Evolutionary conservation across 192 early-diverging fungal genomes (phyloP), one percentile per base, ranked within the genome.

Genomic region (Pilaira anomala): DNA sequence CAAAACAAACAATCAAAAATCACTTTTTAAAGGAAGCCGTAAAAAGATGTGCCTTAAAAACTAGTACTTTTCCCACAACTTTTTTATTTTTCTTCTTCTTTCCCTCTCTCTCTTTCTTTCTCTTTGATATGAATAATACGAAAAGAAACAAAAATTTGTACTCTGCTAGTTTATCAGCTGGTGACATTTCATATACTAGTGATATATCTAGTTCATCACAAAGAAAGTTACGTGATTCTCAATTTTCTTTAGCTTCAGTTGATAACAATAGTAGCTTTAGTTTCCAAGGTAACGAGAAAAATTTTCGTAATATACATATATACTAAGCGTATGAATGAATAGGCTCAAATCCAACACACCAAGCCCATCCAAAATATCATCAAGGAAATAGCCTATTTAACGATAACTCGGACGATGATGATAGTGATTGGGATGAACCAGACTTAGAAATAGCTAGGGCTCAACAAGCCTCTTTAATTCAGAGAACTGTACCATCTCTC

Each of bases 361-460:
- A 5, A 36, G 11, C 33, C 33, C 11, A 36, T 36, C 33, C 6
- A 36, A 9, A 9, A 6, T 9, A 9, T 9, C 11, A 36, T 36
- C 33, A 36, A 36, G 33, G 33, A 6, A 36, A 9, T 9, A 9
- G 6, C 11, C 7, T 36, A 36, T 19, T 30, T 33, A 33, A 55
- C 28, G 28, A 36, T 30, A 46, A 48, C n/a, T 62, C 60, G 25
- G 52, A 48, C 18, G 13, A 28, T 11, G 8, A 14, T 30, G 56
- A 59, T 40, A 48, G 26, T 26, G 65, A 66, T 59, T 66, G 26
- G 54, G 65, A 66, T 49, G 66, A 68, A 14, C 22, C 49, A 21
- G 57, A 60, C 40, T 21, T 68, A 1, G 66, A 68, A 8, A 44
- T 26, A 28, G 66, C 28, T 7, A 28, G 36, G 26, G 30, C 62